Evolutionary conservation across 148 eudicot genomes (phyloP), one percentile per base, ranked within the genome.

Genomic region (Linanthus parryae): DNA sequence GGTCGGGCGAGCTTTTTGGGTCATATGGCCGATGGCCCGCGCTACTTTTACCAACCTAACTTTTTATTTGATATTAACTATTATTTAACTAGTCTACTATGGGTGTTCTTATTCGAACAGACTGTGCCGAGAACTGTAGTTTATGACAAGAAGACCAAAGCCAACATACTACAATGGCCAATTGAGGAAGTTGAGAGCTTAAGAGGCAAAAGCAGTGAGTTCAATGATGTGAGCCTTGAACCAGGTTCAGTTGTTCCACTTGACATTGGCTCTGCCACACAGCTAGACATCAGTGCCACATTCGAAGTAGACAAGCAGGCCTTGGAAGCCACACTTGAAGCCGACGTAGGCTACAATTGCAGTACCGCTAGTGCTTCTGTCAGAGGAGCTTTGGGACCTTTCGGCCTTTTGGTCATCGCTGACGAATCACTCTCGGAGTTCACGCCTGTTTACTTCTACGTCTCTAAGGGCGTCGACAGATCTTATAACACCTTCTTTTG

Each of bases 401-500:
- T 92, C 14, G 99, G 99, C 1, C 60, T 92, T 49, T 38, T 84
- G 58, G 99, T 92, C 34, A 57, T 88, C 48, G 78, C 96, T 7
- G 88, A 88, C 42, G 65, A 73, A 4, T 43, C 81, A 2, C 79
- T 88, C 10, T 52, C 88, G 3, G 99, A 92, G 72, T 49, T 64
- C 17, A 92, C 96, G 11, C 96, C 96, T 2, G 70, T 88, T 17
- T 92, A 88, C 54, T 92, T 88, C 57, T 85, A 88, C 69, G 50
- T 92, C 29, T 72, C 80, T 7, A 82, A 80, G 59, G 70, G 75
- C 47, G 42, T 61, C 14, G 70, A 82, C 62, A 95, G 95, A n/a
- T 61, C 62, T 28, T 23, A 64, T 29, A 69, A 48, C 30, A 73
- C 78, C 40, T 84, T 78, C 77, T 80, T 92, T 42, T 92, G 99